These are phyloP conservation scores for Coprinopsis sp. DNA, from an alignment of 768 basidiomycete species.

Conservation along the genomic window DNA sequence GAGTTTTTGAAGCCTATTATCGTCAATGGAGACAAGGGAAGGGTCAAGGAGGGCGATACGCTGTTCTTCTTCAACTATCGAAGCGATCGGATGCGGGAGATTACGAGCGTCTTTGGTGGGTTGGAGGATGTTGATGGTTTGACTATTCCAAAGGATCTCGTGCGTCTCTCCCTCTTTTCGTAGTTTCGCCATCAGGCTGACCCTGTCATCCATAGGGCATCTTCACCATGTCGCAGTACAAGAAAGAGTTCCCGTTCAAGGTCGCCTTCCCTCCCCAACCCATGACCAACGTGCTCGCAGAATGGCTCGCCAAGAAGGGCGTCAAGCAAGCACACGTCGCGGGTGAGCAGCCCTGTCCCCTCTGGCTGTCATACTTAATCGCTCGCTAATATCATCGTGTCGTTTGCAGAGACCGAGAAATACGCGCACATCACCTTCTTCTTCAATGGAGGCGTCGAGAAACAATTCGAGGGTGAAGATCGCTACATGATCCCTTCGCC, in stretches of 20 bases:
- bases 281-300: slow-evolving; percentile 93
- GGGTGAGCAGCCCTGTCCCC: slow-evolving; percentile 34
- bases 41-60: slow-evolving; percentile 85
- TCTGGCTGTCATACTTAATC: not conserved
- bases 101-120: slow-evolving; percentile 73
- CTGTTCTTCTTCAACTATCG: slow-evolving; percentile 98
- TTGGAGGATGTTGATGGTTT: slow-evolving; percentile 84
- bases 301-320: slow-evolving; percentile 78
- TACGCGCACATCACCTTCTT: slow-evolving; percentile 98
- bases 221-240: slow-evolving; percentile 93
- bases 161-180: slow-evolving; percentile 29
- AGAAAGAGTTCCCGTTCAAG: slow-evolving; percentile 82
- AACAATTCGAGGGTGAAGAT: slow-evolving; percentile 80
- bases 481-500: slow-evolving; percentile 88
- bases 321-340: slow-evolving; percentile 88
- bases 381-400: not conserved
- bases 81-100: slow-evolving; percentile 94
- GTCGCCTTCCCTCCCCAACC: slow-evolving; percentile 91
- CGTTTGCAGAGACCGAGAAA: slow-evolving; percentile 80
- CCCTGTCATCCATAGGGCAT: slow-evolving; percentile 51
- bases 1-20: slow-evolving; percentile 97
- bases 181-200: not conserved
- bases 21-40: slow-evolving; percentile 69
- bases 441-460: slow-evolving; percentile 96
- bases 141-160: slow-evolving; percentile 74